Base-by-base conservation (phyloP, 345 rosid species). In the Ceriops decandra region DNA sequence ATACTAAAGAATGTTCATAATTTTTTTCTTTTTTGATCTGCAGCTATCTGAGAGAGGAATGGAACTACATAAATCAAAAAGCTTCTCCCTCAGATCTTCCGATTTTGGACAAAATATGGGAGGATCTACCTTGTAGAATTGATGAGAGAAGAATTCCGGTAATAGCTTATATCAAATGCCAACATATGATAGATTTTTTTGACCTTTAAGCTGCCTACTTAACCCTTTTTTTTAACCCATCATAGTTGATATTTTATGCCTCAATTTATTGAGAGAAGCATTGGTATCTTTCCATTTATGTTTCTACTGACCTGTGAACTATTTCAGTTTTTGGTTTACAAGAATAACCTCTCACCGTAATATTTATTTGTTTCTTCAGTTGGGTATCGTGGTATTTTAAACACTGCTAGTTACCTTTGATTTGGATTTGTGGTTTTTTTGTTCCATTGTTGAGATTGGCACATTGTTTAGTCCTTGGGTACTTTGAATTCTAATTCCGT, bases 1-100 rank as follows among this genome's bases (percentile, higher is more conserved):
- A 64, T 79, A 51, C 64, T 63, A 49, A 68, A 22, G 46, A 52
- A 68, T 52, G 47, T 19, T 16, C 28, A n/a, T 42, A 13, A 36
- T 10, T 36, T 9, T 11, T 38, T 42, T 42, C 0, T n/a, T 63
- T 67, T 7, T 58, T 64, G 35, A 1, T 6, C 28, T 74, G 64
- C 82, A 95, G 99, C 33, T 91, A 66, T 83, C 71, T 95, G 71
- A 82, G 47, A 73, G 88, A 87, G 70, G 98, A 95, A 83, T 91
- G 99, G 98, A 80, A 80, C 47, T 85, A 78, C 76, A 57, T 90
- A 81, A 80, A 75, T 54, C 83, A 76, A 82, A 81, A 74, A 63
- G 83, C 54, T 64, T 67, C 83, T 82, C 83, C 82, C 59, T 72
- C 70, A 16, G 85, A 87, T 81, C 70, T 80, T 71, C 88, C 88